phyloP scores from a whole-genome alignment of 1,284 basidiomycete genomes.

The Paramarasmius palmivorus region DNA sequence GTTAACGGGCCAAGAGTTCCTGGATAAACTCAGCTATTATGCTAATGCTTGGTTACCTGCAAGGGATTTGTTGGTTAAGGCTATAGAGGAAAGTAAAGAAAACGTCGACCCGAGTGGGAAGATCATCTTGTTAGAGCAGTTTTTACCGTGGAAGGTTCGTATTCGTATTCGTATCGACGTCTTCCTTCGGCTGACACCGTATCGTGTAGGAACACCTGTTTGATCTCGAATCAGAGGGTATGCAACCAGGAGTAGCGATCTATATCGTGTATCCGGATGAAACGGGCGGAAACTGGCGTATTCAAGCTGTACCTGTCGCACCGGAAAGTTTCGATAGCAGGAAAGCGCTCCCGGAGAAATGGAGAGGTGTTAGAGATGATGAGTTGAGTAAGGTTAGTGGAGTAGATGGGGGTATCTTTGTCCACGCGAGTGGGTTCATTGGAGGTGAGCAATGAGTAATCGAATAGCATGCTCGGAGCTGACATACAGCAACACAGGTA shows the following conservation, averaged over 20 bases:
- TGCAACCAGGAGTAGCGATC: conserved; percentile 51
- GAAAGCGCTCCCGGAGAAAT: conserved; percentile 89
- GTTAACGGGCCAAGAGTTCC: conserved; percentile 88
- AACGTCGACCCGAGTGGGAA: conserved; percentile 71
- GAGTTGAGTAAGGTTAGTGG: conserved; percentile 74
- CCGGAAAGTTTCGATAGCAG: conserved; percentile 88
- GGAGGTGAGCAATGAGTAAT: conserved; percentile 62
- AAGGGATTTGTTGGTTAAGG: conserved; percentile 75
- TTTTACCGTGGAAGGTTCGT: conserved; percentile 85
- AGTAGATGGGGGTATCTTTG: conserved; percentile 86
- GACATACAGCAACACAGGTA: conserved; percentile 51
- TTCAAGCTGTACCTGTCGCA: conserved; percentile 88
- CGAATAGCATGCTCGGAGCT: neutral
- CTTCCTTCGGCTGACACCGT: neutral
- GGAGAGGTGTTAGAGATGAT: conserved; percentile 92
- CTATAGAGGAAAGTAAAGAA: conserved; percentile 60
- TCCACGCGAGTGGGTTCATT: conserved; percentile 95
- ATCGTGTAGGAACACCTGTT: conserved; percentile 86
- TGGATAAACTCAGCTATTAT: conserved; percentile 81
- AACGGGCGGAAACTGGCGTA: conserved; percentile 78
- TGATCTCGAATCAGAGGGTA: conserved; percentile 71
- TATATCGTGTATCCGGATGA: conserved; percentile 95
- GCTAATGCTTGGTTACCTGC: conserved; percentile 92
- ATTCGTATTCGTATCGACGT: neutral
- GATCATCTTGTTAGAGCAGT: conserved; percentile 82